phyloP scores from a whole-genome alignment of 208 protist genomes.

The Leishmania aethiopica region DNA sequence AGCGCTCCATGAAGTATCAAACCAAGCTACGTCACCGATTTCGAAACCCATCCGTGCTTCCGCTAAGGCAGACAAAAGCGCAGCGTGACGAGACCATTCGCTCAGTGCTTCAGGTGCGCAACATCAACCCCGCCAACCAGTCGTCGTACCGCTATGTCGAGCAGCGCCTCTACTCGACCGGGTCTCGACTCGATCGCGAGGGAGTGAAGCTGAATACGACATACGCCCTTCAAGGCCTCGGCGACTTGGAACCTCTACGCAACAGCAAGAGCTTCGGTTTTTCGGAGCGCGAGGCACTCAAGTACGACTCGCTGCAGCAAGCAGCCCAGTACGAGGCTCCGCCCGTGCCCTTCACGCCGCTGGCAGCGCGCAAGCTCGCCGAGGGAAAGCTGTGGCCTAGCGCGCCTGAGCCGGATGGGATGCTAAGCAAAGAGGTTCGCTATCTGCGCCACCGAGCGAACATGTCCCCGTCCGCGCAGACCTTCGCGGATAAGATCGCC shows the following conservation, averaged over 20 bases:
- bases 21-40: slow-evolving; percentile 85
- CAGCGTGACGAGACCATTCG: slow-evolving; percentile 81
- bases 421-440: slow-evolving; percentile 84
- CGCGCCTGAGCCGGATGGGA: slow-evolving; percentile 75
- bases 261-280: slow-evolving; percentile 88
- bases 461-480: slow-evolving; percentile 85
- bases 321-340: slow-evolving; percentile 73
- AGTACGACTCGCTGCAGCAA: slow-evolving; percentile 75
- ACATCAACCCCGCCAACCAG: slow-evolving; percentile 57
- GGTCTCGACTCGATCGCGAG: slow-evolving; percentile 81
- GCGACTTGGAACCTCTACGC: slow-evolving; percentile 85
- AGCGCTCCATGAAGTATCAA: slow-evolving; percentile 54
- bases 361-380: slow-evolving; percentile 85
- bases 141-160: slow-evolving; percentile 77
- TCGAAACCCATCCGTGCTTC: slow-evolving; percentile 65
- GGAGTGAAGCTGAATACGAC: slow-evolving; percentile 82
- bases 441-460: slow-evolving; percentile 73
- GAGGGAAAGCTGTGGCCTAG: slow-evolving; percentile 87
- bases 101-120: slow-evolving; percentile 45
- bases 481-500: slow-evolving; percentile 81
- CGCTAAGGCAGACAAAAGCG: slow-evolving; percentile 71
- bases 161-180: slow-evolving; percentile 77
- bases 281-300: slow-evolving; percentile 71
- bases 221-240: slow-evolving; percentile 88
- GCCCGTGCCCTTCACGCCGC: slow-evolving; percentile 77